Evolutionary conservation across 2,329 filamentous ascomycete genomes (phyloP), one percentile per base, ranked within the genome.

Genomic region (Colletotrichum tabaci): DNA sequence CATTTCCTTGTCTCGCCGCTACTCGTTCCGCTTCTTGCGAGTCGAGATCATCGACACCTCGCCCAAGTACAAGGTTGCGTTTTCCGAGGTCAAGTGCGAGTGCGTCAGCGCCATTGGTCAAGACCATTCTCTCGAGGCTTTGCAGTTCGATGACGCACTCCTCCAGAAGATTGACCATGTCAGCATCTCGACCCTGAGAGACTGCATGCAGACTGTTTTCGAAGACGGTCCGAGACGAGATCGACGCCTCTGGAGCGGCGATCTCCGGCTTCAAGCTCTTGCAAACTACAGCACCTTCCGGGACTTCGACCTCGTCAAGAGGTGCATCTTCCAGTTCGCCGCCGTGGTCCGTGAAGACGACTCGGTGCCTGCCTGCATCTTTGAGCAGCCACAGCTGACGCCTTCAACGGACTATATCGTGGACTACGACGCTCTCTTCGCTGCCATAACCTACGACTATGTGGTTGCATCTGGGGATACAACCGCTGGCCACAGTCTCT

Each of bases 161-260:
- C 75, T 82, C 2, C 52, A 63, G 16, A 66, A 71, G 23, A 77
- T 81, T 30, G 80, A 82, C 67, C 73, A 75, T 13, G 76, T 78
- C 66, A 78, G 77, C 61, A 74, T 79, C 52, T 73, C 78, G 40
- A 82, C 81, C 8, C 74, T 82, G 2, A 72, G 80, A n/a, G 77
- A 82, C 65, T 82, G 81, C 67, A 82, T 82, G 81, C 80, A 82
- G 66, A 80, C 80, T 15, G 80, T 82, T 18, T 82, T 82, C 65
- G 81, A 82, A 67, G 81, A 82, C 40, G 80, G 81, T 2, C 81
- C 80, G 13, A 73, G 81, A n/a, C 74, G 81, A 40, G 81, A 82
- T 63, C 73, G 80, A n/a, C 74, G 81, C 18, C 70, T 82, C 12
- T 82, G 81, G 81, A 75, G 79, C n/a, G 81, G 80, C 0, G 81